phyloP scores from a whole-genome alignment of 345 rosid genomes.

The Linum tenue region DNA sequence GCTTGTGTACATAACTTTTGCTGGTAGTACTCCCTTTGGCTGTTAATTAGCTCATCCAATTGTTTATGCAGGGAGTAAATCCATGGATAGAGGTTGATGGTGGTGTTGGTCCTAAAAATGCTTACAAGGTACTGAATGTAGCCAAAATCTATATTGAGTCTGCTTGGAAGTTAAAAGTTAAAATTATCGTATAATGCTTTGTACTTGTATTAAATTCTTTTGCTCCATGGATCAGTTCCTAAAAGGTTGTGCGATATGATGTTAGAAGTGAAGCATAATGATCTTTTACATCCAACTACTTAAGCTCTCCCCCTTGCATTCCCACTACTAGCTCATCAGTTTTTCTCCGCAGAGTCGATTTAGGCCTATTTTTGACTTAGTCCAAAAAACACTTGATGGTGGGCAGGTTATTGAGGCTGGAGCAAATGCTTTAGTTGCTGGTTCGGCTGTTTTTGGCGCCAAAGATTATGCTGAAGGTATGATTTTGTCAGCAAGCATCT shows the following conservation, averaged over 20 bases:
- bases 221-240: not conserved
- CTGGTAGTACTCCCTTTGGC: not conserved
- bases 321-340: no score
- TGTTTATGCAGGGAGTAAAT: constrained; percentile 61
- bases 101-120: constrained; percentile 92
- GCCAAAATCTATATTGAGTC: not conserved
- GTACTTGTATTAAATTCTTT: no score
- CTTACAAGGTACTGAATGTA: constrained; percentile 57
- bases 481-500: not conserved
- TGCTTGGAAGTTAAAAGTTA: no score
- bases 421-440: constrained; percentile 96
- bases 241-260: not conserved
- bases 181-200: no score
- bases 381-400: not conserved
- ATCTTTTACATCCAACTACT: no score
- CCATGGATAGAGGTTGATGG: constrained; percentile 99
- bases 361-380: not conserved
- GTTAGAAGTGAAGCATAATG: not conserved
- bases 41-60: constrained; percentile 5
- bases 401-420: constrained; percentile 93
- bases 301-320: no score
- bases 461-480: constrained; percentile 94
- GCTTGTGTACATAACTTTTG: not conserved
- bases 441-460: constrained; percentile 98
- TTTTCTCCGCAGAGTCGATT: not conserved